A percentile compares a stretch with the other conserved stretches of the same genome.
Conservation (phyloP, 208 protist genomes). For the Acanthamoeba healyi region DNA sequence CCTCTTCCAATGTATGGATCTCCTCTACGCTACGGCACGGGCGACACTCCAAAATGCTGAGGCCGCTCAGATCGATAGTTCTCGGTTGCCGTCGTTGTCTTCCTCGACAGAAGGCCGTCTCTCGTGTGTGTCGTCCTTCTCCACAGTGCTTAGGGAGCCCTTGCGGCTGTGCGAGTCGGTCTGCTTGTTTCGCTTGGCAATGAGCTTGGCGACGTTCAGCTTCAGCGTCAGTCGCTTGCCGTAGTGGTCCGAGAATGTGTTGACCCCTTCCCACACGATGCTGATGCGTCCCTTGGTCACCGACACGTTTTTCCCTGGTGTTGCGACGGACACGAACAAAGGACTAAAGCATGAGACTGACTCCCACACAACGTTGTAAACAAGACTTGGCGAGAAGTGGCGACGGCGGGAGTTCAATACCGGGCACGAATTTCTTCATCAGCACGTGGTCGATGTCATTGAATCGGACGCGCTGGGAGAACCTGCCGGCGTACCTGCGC, state of each 20-base stretch:
- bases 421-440: slow-evolving; percentile 1
- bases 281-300: slow-evolving; percentile 21
- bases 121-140: neutral
- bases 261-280: slow-evolving; percentile 21
- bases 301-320: neutral
- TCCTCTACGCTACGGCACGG: too few species aligned
- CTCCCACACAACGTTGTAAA: too few species aligned
- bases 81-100: neutral
- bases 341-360: too few species aligned
- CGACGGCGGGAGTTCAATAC: neutral
- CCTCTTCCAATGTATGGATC: too few species aligned
- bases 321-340: too few species aligned
- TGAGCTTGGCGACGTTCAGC: neutral
- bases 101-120: neutral
- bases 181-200: slow-evolving; percentile 4
- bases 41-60: neutral
- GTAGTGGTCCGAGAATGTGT: slow-evolving; percentile 7
- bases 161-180: neutral
- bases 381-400: neutral
- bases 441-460: slow-evolving; percentile 23
- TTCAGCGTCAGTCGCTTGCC: neutral
- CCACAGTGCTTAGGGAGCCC: neutral
- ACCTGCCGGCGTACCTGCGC: neutral
- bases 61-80: neutral
- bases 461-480: neutral